These are phyloP conservation scores for Aspergillus incahuasiensis DNA, from an alignment of 495 filamentous ascomycete species.

Conservation along the genomic window DNA sequence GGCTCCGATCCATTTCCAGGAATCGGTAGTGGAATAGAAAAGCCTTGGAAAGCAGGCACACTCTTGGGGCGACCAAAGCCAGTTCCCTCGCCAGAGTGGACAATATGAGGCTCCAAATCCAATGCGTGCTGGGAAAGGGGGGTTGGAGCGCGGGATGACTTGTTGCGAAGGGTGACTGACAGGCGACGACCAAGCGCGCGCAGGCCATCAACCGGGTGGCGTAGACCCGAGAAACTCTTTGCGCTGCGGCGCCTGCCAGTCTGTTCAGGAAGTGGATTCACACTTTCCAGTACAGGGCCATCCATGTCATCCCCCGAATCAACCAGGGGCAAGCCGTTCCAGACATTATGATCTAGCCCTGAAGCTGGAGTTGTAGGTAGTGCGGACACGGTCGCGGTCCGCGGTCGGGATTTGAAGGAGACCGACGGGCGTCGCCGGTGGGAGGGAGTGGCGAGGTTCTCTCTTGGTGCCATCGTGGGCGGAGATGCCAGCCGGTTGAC, in stretches of 20 bases:
- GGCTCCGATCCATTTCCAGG: constrained; percentile 38
- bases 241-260: constrained; percentile 34
- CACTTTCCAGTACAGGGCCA: constrained; percentile 33
- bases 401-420: constrained; percentile 32
- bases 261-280: constrained; percentile 31
- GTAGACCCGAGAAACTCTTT: constrained; percentile 45
- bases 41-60: constrained; percentile 35
- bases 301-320: constrained; percentile 27
- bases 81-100: constrained; percentile 12
- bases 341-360: constrained; percentile 23
- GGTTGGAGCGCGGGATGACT: constrained; percentile 35
- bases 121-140: constrained; percentile 15
- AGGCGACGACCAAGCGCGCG: constrained; percentile 42
- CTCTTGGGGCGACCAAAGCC: constrained; percentile 39
- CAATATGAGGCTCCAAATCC: background rate
- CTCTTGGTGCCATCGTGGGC: constrained; percentile 36
- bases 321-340: constrained; percentile 25
- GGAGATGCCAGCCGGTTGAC: constrained; percentile 3
- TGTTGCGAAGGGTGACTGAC: constrained; percentile 41
- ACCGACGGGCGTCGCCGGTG: constrained; percentile 36
- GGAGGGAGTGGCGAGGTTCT: constrained; percentile 22
- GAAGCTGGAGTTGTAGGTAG: constrained; percentile 13
- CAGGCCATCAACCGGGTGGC: constrained; percentile 42
- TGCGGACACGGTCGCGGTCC: constrained; percentile 27
- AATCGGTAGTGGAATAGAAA: constrained; percentile 36